Evolutionary conservation across 2,329 filamentous ascomycete genomes (phyloP), one percentile per base, ranked within the genome.

Genomic region (Trematosphaeria pertusa): DNA sequence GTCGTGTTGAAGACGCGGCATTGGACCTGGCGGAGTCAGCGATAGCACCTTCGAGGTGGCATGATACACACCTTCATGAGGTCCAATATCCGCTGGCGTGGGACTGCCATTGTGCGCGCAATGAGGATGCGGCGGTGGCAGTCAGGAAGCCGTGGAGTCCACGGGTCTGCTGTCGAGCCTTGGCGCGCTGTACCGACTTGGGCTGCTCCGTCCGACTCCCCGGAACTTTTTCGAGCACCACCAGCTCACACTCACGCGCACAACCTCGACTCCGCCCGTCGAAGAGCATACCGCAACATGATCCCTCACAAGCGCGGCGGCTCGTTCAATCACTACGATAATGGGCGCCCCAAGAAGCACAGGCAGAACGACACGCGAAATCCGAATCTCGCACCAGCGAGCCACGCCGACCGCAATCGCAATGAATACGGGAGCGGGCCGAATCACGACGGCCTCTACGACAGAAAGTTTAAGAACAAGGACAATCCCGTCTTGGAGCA

Each of bases 1-100:
- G 87, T 92, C 39, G 88, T 89, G 65, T 87, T 87, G 80, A 97
- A 99, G 77, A 97, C 84, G 71, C 87, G 85, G 81, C 91, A 96
- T 87, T 92, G 91, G 67, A 84, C 83, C 92, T 97, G 62, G 8
- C 5, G 6, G 8, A 19, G 43, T 64, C 35, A 63, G 40, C 36
- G 22, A 33, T 24, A 30, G 5, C 10, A 12, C 2, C 14, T 7
- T 14, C 10, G 26, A 5, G 20, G 20, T 11, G 21, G 22, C 20
- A 34, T n/a, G 11, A 18, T 15, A 34, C 60, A 35, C 74, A 90
- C 91, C 87, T 91, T 91, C 79, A 93, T 83, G 54, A 96, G 82
- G 69, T 91, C 88, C 37, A 84, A 53, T 24, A 85, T 70, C 37
- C 82, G 78, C 38, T 70, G 72, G 49, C 78, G 76, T 49, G 80